Percentiles rank a stretch among this genome's conserved stretches.
phyloP scores from a whole-genome alignment of 306 rosid genomes.

The Amphicarpaea edgeworthii region DNA sequence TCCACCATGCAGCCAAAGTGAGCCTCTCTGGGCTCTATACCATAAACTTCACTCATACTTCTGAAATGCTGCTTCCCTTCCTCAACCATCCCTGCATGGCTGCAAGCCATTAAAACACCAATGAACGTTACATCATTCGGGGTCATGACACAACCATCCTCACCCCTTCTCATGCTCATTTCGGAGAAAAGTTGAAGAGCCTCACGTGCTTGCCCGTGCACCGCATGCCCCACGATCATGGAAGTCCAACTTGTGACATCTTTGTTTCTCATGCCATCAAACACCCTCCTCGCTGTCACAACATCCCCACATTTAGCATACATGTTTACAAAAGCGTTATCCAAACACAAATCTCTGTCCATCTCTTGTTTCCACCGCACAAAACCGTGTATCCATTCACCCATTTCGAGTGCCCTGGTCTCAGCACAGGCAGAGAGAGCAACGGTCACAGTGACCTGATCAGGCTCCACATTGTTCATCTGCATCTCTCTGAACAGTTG shows the following conservation, averaged over 20 bases:
- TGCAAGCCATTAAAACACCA: constrained; percentile 80
- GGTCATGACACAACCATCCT: constrained; percentile 12
- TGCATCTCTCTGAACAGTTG: constrained; percentile 61
- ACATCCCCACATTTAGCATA: constrained; percentile 64
- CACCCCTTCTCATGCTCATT: constrained; percentile 31
- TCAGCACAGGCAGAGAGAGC: constrained; percentile 71
- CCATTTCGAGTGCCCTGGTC: constrained; percentile 60
- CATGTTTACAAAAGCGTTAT: constrained; percentile 69
- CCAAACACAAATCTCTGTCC: constrained; percentile 54
- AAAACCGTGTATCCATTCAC: constrained; percentile 59
- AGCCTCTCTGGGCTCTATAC: constrained; percentile 61
- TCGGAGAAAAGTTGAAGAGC: constrained; percentile 50
- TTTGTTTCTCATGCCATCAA: constrained; percentile 54
- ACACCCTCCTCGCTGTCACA: constrained; percentile 57
- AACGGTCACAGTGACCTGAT: constrained; percentile 54
- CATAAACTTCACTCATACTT: constrained; percentile 61
- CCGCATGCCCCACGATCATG: constrained; percentile 73
- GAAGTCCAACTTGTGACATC: constrained; percentile 76
- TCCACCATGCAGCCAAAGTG: constrained; percentile 78
- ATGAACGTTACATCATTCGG: constrained; percentile 67
- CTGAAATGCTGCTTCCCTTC: constrained; percentile 64
- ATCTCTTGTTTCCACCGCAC: constrained; percentile 36
- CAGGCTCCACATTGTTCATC: constrained; percentile 59
- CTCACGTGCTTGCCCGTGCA: constrained; percentile 59
- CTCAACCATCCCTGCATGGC: constrained; percentile 72